A percentile compares a stretch with the other conserved stretches of the same genome.
phyloP scores from a whole-genome alignment of 2,329 filamentous ascomycete genomes.

The Colletotrichum godetiae region DNA sequence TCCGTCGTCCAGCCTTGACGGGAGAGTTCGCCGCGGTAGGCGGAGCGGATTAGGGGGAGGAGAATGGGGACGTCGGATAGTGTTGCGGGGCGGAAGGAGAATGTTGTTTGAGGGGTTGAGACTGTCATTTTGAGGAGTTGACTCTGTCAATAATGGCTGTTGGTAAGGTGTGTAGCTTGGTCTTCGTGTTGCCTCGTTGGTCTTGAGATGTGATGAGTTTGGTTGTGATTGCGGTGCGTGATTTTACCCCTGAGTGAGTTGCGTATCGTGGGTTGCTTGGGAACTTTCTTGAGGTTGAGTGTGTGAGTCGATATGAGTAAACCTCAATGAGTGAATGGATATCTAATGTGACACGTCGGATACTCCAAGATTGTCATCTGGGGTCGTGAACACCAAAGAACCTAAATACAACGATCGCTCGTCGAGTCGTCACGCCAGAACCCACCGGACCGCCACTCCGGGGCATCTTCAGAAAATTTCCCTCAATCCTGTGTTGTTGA shows the following conservation, averaged over 20 bases:
- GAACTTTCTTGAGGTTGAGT: not conserved
- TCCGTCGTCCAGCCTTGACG: conserved; percentile 60
- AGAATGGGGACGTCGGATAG: conserved; percentile 45
- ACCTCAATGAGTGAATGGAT: not conserved
- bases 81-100: conserved; percentile 50
- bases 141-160: not conserved
- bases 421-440: not conserved
- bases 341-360: not conserved
- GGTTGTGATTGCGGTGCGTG: not conserved
- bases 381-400: not conserved
- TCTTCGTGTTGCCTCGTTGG: not conserved
- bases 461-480: not conserved
- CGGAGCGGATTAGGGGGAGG: conserved; percentile 53
- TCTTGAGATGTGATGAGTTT: not conserved
- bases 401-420: not conserved
- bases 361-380: not conserved
- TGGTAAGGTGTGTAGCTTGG: no score
- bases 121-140: not conserved
- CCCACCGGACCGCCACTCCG: not conserved
- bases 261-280: not conserved
- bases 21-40: conserved; percentile 56
- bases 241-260: not conserved
- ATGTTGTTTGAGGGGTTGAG: not conserved
- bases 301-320: not conserved
- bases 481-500: not conserved